Conservation (phyloP, 441 rosid species). For the Bocquillonia castaneifolia region DNA sequence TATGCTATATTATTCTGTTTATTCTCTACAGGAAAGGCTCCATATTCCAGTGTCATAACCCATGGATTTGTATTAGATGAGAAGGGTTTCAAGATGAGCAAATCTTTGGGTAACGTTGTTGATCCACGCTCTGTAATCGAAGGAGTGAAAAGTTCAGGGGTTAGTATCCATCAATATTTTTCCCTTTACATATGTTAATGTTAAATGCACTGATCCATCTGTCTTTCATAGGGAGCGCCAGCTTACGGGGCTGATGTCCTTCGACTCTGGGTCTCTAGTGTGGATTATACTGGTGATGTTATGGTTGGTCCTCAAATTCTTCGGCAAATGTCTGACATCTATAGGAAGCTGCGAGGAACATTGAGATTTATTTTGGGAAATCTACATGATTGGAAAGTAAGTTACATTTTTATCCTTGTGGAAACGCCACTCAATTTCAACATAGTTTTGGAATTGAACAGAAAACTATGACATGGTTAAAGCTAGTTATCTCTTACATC, state of each 20-base stretch:
- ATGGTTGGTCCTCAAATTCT: conserved; percentile 83
- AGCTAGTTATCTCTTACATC: not conserved
- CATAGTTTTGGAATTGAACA: conserved; percentile 1
- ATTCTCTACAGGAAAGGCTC: conserved; percentile 72
- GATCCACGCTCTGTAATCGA: conserved; percentile 78
- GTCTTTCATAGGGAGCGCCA: conserved; percentile 71
- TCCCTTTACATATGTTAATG: not conserved
- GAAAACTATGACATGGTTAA: not conserved
- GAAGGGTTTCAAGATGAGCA: conserved; percentile 97
- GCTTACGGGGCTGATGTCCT: conserved; percentile 95
- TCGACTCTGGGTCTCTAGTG: conserved; percentile 99
- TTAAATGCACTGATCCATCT: conserved; percentile 20
- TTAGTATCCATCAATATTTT: conserved; percentile 25
- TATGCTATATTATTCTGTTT: conserved; percentile 17
- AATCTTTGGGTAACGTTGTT: conserved; percentile 91
- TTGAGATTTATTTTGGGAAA: conserved; percentile 86
- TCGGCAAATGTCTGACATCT: conserved; percentile 91
- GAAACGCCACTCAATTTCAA: conserved; percentile 8
- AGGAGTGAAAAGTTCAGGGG: conserved; percentile 87
- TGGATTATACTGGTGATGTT: conserved; percentile 88
- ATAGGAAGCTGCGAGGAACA: conserved; percentile 93
- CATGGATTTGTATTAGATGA: conserved; percentile 99
- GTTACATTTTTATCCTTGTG: conserved; percentile 17
- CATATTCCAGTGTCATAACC: conserved; percentile 77
- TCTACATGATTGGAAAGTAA: conserved; percentile 96